phyloP scores from a whole-genome alignment of 2,329 filamentous ascomycete genomes.

The Xylariaceae sp. region DNA sequence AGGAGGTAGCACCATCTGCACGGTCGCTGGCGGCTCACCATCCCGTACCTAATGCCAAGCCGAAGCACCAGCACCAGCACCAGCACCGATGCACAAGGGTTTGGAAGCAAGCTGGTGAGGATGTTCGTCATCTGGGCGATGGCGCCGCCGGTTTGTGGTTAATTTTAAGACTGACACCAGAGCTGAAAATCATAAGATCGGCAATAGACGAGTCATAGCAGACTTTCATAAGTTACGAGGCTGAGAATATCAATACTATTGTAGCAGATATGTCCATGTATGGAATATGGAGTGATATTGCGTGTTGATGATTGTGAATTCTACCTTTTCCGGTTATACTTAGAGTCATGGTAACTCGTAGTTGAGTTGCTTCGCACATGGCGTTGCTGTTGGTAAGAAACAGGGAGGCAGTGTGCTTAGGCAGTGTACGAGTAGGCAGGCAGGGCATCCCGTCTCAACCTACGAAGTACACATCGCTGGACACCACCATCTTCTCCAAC shows the following conservation, averaged over 20 bases:
- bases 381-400: too few species aligned
- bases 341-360: neutral
- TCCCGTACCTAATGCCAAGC: conserved; percentile 9
- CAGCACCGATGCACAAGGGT: neutral
- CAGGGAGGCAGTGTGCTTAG: too few species aligned
- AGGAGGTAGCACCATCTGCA: neutral
- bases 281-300: too few species aligned
- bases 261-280: too few species aligned
- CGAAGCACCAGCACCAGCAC: neutral
- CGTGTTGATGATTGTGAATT: too few species aligned
- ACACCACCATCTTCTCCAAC: too few species aligned
- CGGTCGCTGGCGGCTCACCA: neutral
- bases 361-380: neutral
- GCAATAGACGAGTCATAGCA: neutral
- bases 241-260: too few species aligned
- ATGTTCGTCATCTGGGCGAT: conserved; percentile 10
- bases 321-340: neutral
- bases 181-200: conserved; percentile 1
- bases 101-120: neutral
- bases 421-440: too few species aligned
- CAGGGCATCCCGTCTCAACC: too few species aligned
- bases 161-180: neutral
- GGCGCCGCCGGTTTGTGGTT: neutral
- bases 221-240: neutral
- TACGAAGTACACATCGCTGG: too few species aligned